phyloP scores from a whole-genome alignment of 495 filamentous ascomycete species.

The Monascus purpureus region DNA sequence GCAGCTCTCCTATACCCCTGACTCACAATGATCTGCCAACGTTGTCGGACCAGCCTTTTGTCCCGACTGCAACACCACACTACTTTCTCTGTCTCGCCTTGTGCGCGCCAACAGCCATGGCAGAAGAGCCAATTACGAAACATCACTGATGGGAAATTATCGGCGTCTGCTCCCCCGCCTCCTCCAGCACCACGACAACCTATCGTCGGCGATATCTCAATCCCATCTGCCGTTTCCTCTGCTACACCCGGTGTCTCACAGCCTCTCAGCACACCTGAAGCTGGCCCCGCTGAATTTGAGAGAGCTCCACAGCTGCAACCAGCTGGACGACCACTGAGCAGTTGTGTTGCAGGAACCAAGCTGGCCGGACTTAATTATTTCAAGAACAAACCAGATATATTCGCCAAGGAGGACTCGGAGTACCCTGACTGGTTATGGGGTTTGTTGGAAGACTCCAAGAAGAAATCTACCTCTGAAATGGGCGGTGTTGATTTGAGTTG shows the following conservation, averaged over 20 bases:
- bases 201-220: constrained; percentile 18
- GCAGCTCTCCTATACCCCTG: background rate
- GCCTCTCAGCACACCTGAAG: constrained; percentile 30
- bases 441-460: constrained; percentile 43
- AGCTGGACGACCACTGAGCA: constrained; percentile 24
- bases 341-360: constrained; percentile 53
- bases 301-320: too few species aligned
- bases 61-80: constrained; percentile 23
- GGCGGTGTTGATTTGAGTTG: constrained; percentile 39
- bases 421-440: constrained; percentile 91
- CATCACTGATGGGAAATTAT: constrained; percentile 28
- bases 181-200: constrained; percentile 38
- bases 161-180: constrained; percentile 34
- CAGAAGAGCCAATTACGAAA: constrained; percentile 22
- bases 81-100: constrained; percentile 9
- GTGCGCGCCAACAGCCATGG: constrained; percentile 15
- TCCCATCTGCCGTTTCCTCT: constrained; percentile 29
- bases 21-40: constrained; percentile 33
- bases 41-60: constrained; percentile 30
- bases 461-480: constrained; percentile 18
- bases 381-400: constrained; percentile 56
- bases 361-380: constrained; percentile 77
- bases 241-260: constrained; percentile 31
- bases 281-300: constrained; percentile 11
- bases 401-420: constrained; percentile 68